Conservation (phyloP, 1,284 basidiomycete genomes). For the Golubevia sp. region DNA sequence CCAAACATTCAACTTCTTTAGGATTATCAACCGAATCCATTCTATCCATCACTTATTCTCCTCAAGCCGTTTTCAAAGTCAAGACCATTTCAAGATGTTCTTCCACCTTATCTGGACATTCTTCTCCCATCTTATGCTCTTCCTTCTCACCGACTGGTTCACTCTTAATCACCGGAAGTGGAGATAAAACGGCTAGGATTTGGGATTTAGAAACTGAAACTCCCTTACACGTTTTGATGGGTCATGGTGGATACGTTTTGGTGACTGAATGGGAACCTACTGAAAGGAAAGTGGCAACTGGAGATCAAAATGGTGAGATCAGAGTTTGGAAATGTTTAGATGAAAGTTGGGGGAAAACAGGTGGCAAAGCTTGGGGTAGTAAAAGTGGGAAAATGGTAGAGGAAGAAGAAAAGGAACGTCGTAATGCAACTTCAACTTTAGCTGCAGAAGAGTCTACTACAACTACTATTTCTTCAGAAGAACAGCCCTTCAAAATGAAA, state of each 20-base stretch:
- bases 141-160: conserved; percentile 91
- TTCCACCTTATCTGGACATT: conserved; percentile 86
- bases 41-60: conserved; percentile 63
- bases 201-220: conserved; percentile 95
- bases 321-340: conserved; percentile 55
- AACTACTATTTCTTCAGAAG: too few relatives aligned
- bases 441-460: conserved; percentile 7
- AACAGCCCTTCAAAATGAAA: too few relatives aligned
- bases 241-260: conserved; percentile 93
- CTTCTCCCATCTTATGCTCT: conserved; percentile 90
- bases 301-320: conserved; percentile 55
- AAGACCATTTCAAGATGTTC: conserved; percentile 90
- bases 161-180: conserved; percentile 89
- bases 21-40: conserved; percentile 54
- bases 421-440: neutral
- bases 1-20: conserved; percentile 7
- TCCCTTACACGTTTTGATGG: conserved; percentile 82
- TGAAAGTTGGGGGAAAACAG: conserved; percentile 11
- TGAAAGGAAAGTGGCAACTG: conserved; percentile 87
- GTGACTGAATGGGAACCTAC: conserved; percentile 96
- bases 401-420: neutral
- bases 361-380: conserved; percentile 6
- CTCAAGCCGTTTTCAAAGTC: conserved; percentile 94
- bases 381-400: conserved; percentile 3
- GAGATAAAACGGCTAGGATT: conserved; percentile 87